Conservation (phyloP, 2,329 filamentous ascomycete species). For the Mariannaea sp. region DNA sequence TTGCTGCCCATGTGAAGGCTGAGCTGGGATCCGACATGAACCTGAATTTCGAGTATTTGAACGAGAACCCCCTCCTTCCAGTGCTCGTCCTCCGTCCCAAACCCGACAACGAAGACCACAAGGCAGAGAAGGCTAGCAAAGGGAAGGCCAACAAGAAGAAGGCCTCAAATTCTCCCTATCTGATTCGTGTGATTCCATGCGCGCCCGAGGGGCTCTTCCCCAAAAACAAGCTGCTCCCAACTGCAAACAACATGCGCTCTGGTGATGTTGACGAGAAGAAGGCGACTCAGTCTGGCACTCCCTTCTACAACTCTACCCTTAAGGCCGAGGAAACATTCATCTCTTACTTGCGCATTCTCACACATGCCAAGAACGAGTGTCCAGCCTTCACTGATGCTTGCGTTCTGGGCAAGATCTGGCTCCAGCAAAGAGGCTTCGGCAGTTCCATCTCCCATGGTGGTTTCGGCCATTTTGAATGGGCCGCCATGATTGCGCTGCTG, state of each 20-base stretch:
- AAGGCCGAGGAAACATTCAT: slow-evolving; percentile 77
- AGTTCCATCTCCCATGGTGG: slow-evolving; percentile 74
- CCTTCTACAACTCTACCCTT: slow-evolving; percentile 88
- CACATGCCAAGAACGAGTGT: slow-evolving; percentile 71
- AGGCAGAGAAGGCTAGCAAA: slow-evolving; percentile 29
- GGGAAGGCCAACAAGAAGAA: slow-evolving; percentile 37
- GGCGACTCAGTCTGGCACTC: slow-evolving; percentile 58
- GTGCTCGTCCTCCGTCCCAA: slow-evolving; percentile 57
- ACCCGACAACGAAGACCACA: slow-evolving; percentile 23
- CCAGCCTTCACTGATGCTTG: slow-evolving; percentile 81
- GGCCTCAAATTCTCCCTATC: slow-evolving; percentile 49
- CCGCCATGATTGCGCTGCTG: slow-evolving; percentile 76
- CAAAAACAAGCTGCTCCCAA: slow-evolving; percentile 70
- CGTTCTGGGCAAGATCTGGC: slow-evolving; percentile 84
- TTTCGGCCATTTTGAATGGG: slow-evolving; percentile 94
- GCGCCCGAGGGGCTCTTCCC: slow-evolving; percentile 72
- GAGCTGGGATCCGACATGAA: slow-evolving; percentile 58
- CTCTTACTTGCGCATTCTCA: slow-evolving; percentile 75
- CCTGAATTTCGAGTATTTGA: slow-evolving; percentile 66
- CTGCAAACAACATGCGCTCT: slow-evolving; percentile 70
- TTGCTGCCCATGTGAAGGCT: slow-evolving; percentile 72
- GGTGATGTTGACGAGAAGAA: slow-evolving; percentile 52
- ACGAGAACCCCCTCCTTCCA: slow-evolving; percentile 79
- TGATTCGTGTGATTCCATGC: slow-evolving; percentile 78
- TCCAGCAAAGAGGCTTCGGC: slow-evolving; percentile 83